phyloP scores from a whole-genome alignment of 768 basidiomycete species.

The Kwoniella mangroviensis region DNA sequence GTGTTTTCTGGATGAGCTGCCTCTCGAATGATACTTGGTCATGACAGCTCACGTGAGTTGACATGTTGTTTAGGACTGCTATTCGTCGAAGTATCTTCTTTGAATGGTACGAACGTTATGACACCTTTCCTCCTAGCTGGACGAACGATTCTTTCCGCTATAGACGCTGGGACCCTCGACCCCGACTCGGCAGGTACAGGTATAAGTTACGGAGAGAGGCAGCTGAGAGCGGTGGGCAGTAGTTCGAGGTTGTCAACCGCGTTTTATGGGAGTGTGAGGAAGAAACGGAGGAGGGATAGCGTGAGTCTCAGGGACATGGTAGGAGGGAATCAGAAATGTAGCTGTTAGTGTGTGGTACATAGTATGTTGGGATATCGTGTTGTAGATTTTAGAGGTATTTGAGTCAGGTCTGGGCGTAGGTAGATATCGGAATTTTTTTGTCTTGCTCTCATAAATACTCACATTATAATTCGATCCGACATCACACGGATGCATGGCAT shows the following conservation, averaged over 20 bases:
- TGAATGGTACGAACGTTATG: constrained; percentile 87
- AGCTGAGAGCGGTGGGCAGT: constrained; percentile 85
- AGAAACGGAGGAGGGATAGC: constrained; percentile 45
- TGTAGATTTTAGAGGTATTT: background rate
- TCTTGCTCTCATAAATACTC: background rate
- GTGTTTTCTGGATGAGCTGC: background rate
- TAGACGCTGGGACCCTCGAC: constrained; percentile 87
- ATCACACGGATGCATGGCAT: background rate
- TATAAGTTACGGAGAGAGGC: constrained; percentile 94
- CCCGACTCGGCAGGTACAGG: constrained; percentile 94
- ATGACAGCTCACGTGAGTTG: background rate
- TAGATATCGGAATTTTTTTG: background rate
- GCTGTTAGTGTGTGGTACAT: constrained; percentile 29
- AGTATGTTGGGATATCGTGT: background rate
- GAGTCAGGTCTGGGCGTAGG: too few species aligned
- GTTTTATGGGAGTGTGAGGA: constrained; percentile 33
- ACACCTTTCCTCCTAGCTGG: constrained; percentile 85
- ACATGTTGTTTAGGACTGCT: constrained; percentile 70
- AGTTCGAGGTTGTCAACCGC: constrained; percentile 82
- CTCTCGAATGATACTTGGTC: background rate
- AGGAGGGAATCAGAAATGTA: constrained; percentile 45
- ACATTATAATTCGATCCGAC: constrained; percentile 3
- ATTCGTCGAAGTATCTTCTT: constrained; percentile 89
- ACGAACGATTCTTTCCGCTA: constrained; percentile 82
- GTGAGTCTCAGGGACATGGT: constrained; percentile 55